phyloP scores from a whole-genome alignment of 2,329 filamentous ascomycete species.

The Monilinia aucupariae region DNA sequence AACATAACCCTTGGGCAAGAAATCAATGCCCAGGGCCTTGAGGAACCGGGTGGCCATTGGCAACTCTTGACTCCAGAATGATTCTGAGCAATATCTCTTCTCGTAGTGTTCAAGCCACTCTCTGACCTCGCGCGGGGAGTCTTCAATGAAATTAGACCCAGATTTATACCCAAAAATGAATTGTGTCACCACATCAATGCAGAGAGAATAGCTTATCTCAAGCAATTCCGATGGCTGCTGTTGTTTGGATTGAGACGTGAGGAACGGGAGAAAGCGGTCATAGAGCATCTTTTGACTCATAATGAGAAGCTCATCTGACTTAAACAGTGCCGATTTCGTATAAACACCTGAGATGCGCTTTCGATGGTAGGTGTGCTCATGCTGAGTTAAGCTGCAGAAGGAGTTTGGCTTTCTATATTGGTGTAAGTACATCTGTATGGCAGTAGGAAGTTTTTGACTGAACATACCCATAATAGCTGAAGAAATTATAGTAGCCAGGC shows the following conservation, averaged over 20 bases:
- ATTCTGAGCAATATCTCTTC: neutral
- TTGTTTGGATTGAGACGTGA: neutral
- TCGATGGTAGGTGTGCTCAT: neutral
- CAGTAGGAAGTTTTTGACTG: neutral
- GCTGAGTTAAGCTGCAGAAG: neutral
- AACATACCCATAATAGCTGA: neutral
- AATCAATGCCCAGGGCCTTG: neutral
- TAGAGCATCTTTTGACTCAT: neutral
- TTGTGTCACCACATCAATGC: neutral
- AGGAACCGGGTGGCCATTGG: neutral
- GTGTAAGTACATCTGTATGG: neutral
- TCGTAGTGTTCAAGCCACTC: neutral
- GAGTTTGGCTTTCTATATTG: neutral
- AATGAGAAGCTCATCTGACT: neutral
- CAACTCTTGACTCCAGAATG: neutral
- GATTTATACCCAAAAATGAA: neutral
- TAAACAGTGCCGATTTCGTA: neutral
- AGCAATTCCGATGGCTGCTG: neutral
- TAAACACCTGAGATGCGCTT: neutral
- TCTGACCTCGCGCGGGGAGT: neutral
- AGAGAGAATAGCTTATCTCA: neutral
- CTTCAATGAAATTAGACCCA: slow-evolving; percentile 63
- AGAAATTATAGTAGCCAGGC: neutral
- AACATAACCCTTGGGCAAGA: neutral
- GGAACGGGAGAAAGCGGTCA: neutral